Percentiles rank a stretch among this genome's conserved stretches.
These are phyloP conservation scores for Phylloporus sp. DNA, from an alignment of 768 basidiomycete species.

Conservation along the genomic window DNA sequence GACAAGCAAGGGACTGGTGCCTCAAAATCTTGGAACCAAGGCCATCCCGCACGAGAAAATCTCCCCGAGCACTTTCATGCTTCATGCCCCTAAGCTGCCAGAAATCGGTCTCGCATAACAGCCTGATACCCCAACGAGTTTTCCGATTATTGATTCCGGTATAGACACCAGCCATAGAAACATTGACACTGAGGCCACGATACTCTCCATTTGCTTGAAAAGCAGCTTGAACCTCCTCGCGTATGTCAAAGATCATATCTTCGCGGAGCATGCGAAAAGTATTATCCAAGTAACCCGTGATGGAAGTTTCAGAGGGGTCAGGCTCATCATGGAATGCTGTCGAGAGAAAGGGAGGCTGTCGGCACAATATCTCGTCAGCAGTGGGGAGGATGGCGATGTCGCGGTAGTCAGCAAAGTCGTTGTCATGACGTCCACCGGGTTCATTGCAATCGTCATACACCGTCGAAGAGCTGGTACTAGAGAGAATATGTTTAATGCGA, in stretches of 20 bases:
- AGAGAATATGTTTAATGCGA: constrained; percentile 39
- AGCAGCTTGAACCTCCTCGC: constrained; percentile 47
- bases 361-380: constrained; percentile 50
- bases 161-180: constrained; percentile 37
- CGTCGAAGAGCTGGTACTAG: constrained; percentile 15
- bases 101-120: constrained; percentile 35
- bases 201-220: constrained; percentile 34
- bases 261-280: constrained; percentile 63
- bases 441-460: constrained; percentile 16
- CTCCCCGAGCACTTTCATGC: constrained; percentile 30
- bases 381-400: constrained; percentile 61
- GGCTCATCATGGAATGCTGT: constrained; percentile 26
- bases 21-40: constrained; percentile 36
- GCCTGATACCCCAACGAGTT: constrained; percentile 40
- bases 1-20: constrained; percentile 52
- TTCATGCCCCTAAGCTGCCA: constrained; percentile 29
- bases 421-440: constrained; percentile 68
- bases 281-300: constrained; percentile 53
- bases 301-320: constrained; percentile 25
- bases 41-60: constrained; percentile 32
- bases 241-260: constrained; percentile 57
- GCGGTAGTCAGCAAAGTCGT: constrained; percentile 57
- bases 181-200: constrained; percentile 20
- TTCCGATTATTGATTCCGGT: constrained; percentile 19
- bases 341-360: constrained; percentile 47